phyloP scores from a whole-genome alignment of 441 rosid genomes.

The Erysimum cheiri region DNA sequence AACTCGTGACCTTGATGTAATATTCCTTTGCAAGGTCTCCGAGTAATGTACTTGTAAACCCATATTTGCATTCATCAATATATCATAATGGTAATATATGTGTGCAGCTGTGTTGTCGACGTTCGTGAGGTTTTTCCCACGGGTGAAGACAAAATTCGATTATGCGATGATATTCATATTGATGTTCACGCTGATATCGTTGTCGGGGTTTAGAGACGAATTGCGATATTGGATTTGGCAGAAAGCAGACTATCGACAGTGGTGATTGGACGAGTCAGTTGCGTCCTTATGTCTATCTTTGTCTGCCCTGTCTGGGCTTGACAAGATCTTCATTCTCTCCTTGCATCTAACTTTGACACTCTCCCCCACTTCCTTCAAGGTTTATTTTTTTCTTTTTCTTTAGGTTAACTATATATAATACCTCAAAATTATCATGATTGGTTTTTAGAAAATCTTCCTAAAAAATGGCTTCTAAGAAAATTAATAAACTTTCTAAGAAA shows the following conservation, averaged over 20 bases:
- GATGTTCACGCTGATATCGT: constrained; percentile 70
- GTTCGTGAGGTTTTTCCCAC: constrained; percentile 71
- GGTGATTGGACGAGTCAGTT: constrained; percentile 58
- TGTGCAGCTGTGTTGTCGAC: constrained; percentile 56
- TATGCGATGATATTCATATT: constrained; percentile 74
- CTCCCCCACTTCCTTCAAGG: constrained; percentile 75
- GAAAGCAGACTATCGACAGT: constrained; percentile 67
- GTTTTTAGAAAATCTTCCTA: neutral
- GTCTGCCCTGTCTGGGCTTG: constrained; percentile 90
- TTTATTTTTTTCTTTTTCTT: constrained; percentile 21
- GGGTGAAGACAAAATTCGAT: constrained; percentile 73
- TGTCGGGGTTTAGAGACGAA: constrained; percentile 63
- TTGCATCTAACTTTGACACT: constrained; percentile 57
- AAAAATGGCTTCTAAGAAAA: neutral
- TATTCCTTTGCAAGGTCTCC: neutral
- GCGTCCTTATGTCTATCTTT: constrained; percentile 54
- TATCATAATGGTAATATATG: neutral
- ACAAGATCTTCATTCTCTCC: constrained; percentile 71
- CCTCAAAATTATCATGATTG: neutral
- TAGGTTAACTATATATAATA: neutral
- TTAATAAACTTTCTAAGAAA: neutral
- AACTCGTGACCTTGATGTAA: neutral
- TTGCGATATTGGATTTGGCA: constrained; percentile 58
- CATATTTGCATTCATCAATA: neutral
- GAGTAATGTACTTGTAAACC: neutral